Base-by-base conservation (phyloP, 306 rosid species). In the Rosa persica region DNA sequence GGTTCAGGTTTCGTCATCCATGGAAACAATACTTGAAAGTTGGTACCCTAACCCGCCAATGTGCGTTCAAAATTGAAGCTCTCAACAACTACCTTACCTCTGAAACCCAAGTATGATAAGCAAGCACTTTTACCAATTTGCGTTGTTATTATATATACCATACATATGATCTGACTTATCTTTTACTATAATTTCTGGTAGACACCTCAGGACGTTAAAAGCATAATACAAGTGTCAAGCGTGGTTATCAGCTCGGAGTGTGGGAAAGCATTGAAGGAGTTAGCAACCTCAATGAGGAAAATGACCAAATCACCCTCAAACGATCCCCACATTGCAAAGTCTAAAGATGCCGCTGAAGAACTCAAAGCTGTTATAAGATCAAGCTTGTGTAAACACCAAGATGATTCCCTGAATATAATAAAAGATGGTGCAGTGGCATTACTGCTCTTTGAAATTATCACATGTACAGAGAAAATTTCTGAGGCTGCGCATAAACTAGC, bases 1-100 rank as follows among this genome's bases (percentile, higher is more conserved):
- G 25, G 39, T 81, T 81, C 54, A 81, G 55, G 38, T 76, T 58
- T 19, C 72, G 67, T 47, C 84, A 81, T 76, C 84, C 84, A 58
- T 81, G 84, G 84, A 70, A 76, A 5, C 81, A 81, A 30, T 81
- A 81, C 77, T 46, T 81, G 43, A 76, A 81, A 62, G 77, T 81
- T 49, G 76, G 77, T 10, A 42, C 34, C 7, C 13, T 76, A 47
- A 47, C 76, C 44, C 80, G 81, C 27, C 77, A 76, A 22, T 81
- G 78, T 49, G 81, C 81, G 13, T 60, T 60, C 77, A 60, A 51
- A 54, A 76, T 76, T 13, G 77, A 76, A 16, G 72, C 81, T 60
- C 84, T 81, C 67, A 38, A 81, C 54, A 20, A 64, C 54, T 76
- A 61, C 73, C 67, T 76, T 23, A 61, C 3, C 64, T 81, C 84